These are phyloP conservation scores for Biscogniauxia sp. DNA, from an alignment of 2,329 filamentous ascomycete species.

Conservation along the genomic window DNA sequence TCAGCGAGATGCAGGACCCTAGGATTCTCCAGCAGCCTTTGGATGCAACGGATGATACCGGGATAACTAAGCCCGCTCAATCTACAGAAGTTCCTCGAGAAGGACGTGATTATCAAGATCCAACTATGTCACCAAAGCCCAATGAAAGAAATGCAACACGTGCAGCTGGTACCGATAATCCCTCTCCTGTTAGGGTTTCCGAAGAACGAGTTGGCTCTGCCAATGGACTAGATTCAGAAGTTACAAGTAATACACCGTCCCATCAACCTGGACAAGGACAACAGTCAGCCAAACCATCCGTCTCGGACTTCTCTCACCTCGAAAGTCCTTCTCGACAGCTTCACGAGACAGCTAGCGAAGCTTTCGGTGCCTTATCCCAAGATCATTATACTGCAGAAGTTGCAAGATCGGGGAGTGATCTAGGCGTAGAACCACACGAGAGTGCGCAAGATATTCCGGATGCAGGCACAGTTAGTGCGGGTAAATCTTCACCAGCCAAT, in stretches of 20 bases:
- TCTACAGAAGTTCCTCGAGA: background rate
- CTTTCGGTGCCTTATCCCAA: constrained; percentile 9
- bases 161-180: too few species aligned
- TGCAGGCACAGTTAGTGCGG: constrained; percentile 3
- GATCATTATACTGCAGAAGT: constrained; percentile 5
- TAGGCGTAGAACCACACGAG: background rate
- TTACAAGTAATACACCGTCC: constrained; percentile 15
- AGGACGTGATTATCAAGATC: too few species aligned
- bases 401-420: background rate
- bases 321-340: constrained; percentile 32
- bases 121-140: too few species aligned
- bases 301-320: constrained; percentile 26
- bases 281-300: constrained; percentile 14
- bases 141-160: too few species aligned
- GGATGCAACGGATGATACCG: constrained; percentile 6
- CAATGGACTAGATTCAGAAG: background rate
- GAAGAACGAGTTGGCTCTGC: constrained; percentile 1
- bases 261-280: constrained; percentile 21
- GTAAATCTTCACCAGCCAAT: constrained; percentile 17
- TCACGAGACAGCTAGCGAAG: constrained; percentile 25
- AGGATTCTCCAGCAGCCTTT: constrained; percentile 56
- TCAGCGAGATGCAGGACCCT: constrained; percentile 65
- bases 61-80: constrained; percentile 1
- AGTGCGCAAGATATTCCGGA: background rate
- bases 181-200: too few species aligned